These are phyloP conservation scores for Melastoma candidum DNA, from an alignment of 441 rosid species.

Conservation along the genomic window DNA sequence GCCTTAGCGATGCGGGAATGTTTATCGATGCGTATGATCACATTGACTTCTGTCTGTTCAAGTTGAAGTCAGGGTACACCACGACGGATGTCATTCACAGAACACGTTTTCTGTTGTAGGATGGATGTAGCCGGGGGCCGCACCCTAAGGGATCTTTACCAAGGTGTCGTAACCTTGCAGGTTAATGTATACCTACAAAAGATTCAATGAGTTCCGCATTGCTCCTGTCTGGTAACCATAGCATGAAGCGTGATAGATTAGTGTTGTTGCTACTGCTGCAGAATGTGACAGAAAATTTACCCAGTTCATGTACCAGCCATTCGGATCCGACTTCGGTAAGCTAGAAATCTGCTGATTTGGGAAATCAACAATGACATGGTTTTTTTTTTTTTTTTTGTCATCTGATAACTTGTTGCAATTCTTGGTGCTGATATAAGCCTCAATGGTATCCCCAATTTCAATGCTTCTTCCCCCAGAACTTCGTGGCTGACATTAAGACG, in stretches of 20 bases:
- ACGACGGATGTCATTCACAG: neutral
- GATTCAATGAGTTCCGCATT: too few species aligned
- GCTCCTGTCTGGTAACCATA: too few species aligned
- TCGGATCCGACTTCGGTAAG: conserved; percentile 22
- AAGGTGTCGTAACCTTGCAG: conserved; percentile 4
- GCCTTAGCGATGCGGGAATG: conserved; percentile 15
- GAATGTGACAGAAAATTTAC: conserved; percentile 17
- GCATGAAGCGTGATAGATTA: too few species aligned
- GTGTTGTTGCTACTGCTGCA: neutral
- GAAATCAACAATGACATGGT: too few species aligned
- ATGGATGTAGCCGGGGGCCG: conserved; percentile 12
- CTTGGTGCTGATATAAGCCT: neutral
- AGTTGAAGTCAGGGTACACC: neutral
- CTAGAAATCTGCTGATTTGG: too few species aligned
- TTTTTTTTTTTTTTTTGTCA: neutral
- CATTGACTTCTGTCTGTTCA: neutral
- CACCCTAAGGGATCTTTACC: conserved; percentile 12
- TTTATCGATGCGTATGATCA: conserved; percentile 13
- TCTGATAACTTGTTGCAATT: neutral
- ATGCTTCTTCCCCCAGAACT: conserved; percentile 30
- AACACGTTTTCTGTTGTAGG: neutral
- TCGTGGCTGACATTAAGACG: conserved; percentile 14
- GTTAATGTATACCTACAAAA: too few species aligned
- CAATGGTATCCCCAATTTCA: conserved; percentile 1
- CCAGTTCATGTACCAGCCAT: conserved; percentile 16